Base-by-base conservation (phyloP, 805 yeast genomes). In the Lachancea mirantina region DNA sequence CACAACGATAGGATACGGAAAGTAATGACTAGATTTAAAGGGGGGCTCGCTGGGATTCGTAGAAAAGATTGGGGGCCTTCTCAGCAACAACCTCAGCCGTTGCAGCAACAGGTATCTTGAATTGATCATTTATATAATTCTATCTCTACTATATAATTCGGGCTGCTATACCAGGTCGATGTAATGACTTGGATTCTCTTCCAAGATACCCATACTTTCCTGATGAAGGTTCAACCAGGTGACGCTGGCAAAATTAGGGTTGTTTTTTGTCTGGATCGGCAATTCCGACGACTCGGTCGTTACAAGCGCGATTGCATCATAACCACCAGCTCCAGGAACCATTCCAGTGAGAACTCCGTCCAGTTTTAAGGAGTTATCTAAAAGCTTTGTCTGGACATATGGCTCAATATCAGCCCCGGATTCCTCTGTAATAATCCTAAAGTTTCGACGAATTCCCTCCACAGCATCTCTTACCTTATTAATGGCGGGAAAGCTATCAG, bases 321-420 rank as follows among this genome's bases (percentile, higher is more conserved):
- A 82, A 0, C 98, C 98, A 17, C 98, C 98, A 0, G 98, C 98
- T 2, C 98, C 98, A 0, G 98, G 98, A 3, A 92, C 95, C 20
- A 92, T 88, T n/a, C 95, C 96, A 0, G 95, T 94, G 13, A 89
- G 46, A 19, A 85, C 92, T 10, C 98, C 98, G 0, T 63, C 64
- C 14, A 84, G 50, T 6, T 56, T 43, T 24, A 67, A 54, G 37
- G 82, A 75, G 11, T 62, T 54, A 49, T 89, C 75, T 6, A 92
- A 60, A 5, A 92, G 63, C 2, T 45, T 39, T 0, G 95, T 83
- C 57, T 92, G 98, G 14, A 68, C 62, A 2, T 51, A 57, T 0
- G 98, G 98, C 57, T 92, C 97, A 30, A 92, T 74, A n/a, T 81
- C 85, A 0, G 94, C 96, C 0, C 80, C 82, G 0, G 94, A 68